Evolutionary conservation across 371 early-diverging fungal genomes (phyloP), one percentile per base, ranked within the genome.

Genomic region (Mucor ambiguus): DNA sequence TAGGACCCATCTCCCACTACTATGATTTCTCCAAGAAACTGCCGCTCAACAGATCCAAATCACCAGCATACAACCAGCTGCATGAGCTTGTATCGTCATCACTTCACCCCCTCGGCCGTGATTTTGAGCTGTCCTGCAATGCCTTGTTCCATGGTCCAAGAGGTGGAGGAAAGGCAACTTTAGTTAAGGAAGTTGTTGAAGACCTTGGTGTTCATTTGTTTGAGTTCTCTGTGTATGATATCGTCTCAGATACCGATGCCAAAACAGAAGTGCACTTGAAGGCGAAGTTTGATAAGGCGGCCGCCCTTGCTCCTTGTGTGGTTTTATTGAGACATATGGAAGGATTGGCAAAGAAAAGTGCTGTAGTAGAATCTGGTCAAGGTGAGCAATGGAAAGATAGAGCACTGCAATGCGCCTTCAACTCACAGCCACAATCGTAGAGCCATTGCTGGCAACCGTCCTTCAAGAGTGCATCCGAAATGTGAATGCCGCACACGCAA

Each of bases 141-240:
- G 85, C 91, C 0, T 69, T 96, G 43, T 67, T 96, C 18, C 89
- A 91, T 61, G 96, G 97, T 12, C 85, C 91, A 14, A 80, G 90
- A 4, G 97, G 97, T n/a, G 89, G 87, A 9, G 97, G 96, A 12
- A 97, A 96, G 69, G 79, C 86, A 26, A 85, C 89, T 0, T 61
- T 93, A 43, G 80, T 93, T 0, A 79, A 78, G 16, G 79, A 85
- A 61, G 87, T 90, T 0, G 88, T 89, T 2, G 89, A 91, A 41
- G 73, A 78, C 14, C 73, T 94, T 16, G 96, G 96, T 8, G 77
- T 95, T 0, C 93, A 95, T 72, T 22, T 92, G 8, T 78, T 82
- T 63, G 86, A 93, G 66, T 80, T 95, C 29, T 88, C 91, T 60
- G 85, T 88, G 32, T 92, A 85, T 63, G 94, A 95, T 54, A 78